These are phyloP conservation scores for Tetrapisispora iriomotensis DNA, from an alignment of 805 yeast species.

Conservation along the genomic window DNA sequence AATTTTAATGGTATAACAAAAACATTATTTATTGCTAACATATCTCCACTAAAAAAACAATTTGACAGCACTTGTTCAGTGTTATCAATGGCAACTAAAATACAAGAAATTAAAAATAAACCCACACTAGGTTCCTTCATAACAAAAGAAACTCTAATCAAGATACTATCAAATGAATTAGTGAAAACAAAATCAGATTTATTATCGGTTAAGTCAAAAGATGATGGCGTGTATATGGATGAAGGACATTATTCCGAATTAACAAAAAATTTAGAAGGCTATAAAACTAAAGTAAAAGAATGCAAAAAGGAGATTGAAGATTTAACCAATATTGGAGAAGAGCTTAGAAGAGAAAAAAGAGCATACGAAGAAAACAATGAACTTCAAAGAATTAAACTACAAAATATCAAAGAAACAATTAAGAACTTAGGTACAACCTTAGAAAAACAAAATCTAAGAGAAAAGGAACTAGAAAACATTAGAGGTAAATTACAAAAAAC, in stretches of 20 bases:
- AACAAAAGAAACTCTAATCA: constrained; percentile 41
- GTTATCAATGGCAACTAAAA: constrained; percentile 77
- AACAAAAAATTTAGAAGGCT: constrained; percentile 38
- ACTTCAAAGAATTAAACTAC: constrained; percentile 19
- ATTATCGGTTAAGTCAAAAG: constrained; percentile 47
- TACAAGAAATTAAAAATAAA: constrained; percentile 65
- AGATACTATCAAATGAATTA: constrained; percentile 34
- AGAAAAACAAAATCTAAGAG: constrained; percentile 21
- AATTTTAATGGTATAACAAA: constrained; percentile 81
- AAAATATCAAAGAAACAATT: constrained; percentile 17
- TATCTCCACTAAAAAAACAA: constrained; percentile 70
- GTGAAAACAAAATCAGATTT: constrained; percentile 46
- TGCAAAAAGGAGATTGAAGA: constrained; percentile 32
- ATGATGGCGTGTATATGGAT: constrained; percentile 51
- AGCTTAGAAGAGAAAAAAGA: constrained; percentile 22
- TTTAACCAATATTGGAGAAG: constrained; percentile 30
- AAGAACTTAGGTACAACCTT: constrained; percentile 17
- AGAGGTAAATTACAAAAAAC: constrained; percentile 16
- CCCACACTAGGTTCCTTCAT: constrained; percentile 57
- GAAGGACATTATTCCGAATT: constrained; percentile 46
- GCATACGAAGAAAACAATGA: constrained; percentile 21
- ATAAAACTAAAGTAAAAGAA: constrained; percentile 41
- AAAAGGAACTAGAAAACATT: constrained; percentile 17
- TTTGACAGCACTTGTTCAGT: constrained; percentile 76
- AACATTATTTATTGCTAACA: constrained; percentile 77